Evolutionary conservation across 2,329 filamentous ascomycete species (phyloP).

Genomic region (Grosmannia huntii): DNA sequence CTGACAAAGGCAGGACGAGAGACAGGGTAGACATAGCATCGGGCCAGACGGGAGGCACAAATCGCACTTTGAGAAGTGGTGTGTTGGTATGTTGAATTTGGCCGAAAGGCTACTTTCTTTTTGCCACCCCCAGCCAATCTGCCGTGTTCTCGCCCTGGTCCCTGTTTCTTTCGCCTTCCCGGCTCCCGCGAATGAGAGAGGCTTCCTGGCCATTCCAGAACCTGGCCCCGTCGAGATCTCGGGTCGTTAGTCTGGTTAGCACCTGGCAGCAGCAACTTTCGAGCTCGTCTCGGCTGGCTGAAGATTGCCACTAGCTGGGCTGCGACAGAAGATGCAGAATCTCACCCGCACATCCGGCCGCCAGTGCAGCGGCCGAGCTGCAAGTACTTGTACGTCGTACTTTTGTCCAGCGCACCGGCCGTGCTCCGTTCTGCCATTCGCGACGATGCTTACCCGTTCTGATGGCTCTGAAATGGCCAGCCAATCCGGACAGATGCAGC

Average conservation of each 20-base stretch:
- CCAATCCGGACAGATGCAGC: no score
- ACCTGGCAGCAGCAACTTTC: background rate
- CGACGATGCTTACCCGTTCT: no score
- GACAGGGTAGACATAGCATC: background rate
- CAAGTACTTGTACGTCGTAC: no score
- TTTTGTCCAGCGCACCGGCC: no score
- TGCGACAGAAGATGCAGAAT: no score
- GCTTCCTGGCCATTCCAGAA: background rate
- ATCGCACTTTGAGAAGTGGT: background rate
- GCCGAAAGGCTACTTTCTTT: background rate
- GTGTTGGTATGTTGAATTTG: background rate
- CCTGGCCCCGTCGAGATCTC: background rate
- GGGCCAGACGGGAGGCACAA: background rate
- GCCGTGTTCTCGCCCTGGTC: background rate
- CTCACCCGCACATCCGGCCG: no score
- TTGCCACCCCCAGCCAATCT: background rate
- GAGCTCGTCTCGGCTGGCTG: background rate
- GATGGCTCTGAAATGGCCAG: no score
- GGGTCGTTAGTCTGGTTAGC: background rate
- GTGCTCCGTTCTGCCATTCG: no score
- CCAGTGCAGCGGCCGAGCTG: no score
- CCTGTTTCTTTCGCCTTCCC: background rate
- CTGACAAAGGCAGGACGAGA: background rate
- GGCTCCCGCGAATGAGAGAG: background rate
- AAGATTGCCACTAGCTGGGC: background rate